Conservation (phyloP, 441 rosid species). For the Populus trichocarpa region DNA sequence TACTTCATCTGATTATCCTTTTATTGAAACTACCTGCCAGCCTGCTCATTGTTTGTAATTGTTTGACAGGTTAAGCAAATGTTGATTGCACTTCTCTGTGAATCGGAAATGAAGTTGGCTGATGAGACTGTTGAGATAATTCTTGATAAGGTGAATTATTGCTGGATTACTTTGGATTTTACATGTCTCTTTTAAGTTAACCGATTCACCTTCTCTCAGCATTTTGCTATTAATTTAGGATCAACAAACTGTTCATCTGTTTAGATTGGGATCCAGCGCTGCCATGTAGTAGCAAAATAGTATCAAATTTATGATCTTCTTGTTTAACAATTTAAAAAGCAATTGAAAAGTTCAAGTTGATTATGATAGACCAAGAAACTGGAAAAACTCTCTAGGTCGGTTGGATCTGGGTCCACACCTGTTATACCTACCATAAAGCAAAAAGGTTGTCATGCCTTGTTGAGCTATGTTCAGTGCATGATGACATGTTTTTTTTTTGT, state of each 20-base stretch:
- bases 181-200: neutral
- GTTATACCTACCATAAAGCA: neutral
- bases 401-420: neutral
- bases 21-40: conserved; percentile 19
- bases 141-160: conserved; percentile 71
- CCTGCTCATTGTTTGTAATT: conserved; percentile 30
- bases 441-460: neutral
- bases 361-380: neutral
- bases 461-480: neutral
- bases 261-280: neutral
- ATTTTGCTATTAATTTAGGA: neutral
- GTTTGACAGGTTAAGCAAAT: conserved; percentile 85
- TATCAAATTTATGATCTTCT: neutral
- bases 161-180: neutral
- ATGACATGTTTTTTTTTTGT: neutral
- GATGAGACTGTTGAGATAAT: conserved; percentile 95
- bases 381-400: neutral
- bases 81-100: conserved; percentile 94
- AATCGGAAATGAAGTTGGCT: conserved; percentile 84
- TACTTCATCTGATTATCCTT: conserved; percentile 20
- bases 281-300: neutral
- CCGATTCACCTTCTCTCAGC: neutral
- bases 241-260: neutral
- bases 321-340: neutral
- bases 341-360: neutral